These are phyloP conservation scores for Acanthamoeba healyi DNA, from an alignment of 208 protist species.

Conservation along the genomic window DNA sequence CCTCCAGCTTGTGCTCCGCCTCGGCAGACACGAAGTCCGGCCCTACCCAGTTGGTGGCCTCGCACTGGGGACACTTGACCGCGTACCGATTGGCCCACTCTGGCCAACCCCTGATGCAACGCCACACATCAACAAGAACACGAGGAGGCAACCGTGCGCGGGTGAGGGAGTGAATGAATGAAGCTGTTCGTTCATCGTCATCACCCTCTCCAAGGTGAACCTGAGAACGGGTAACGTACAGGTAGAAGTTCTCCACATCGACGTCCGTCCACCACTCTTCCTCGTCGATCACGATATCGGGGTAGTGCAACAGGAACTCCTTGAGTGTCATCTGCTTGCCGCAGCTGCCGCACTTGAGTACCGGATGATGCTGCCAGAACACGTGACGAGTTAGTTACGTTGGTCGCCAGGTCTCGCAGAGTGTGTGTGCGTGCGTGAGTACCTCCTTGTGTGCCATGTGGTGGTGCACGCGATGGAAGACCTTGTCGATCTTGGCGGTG, in stretches of 20 bases:
- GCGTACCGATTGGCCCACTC: conserved; percentile 35
- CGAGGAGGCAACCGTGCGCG: not conserved
- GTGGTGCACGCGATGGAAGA: conserved; percentile 13
- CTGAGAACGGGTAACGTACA: no score
- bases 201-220: no score
- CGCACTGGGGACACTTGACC: not conserved
- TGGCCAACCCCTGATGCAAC: not conserved
- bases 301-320: conserved; percentile 4
- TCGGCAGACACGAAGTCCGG: not conserved
- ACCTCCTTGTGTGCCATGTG: conserved; percentile 43
- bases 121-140: not conserved
- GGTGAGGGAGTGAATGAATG: not conserved
- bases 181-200: no score
- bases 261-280: conserved; percentile 26
- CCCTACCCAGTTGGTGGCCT: conserved; percentile 25
- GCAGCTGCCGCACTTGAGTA: conserved; percentile 13
- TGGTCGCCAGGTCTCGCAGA: not conserved
- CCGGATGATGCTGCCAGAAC: not conserved
- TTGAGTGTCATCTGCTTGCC: conserved; percentile 26
- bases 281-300: not conserved
- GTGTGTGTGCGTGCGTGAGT: not conserved
- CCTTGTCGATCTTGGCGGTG: conserved; percentile 16
- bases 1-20: conserved; percentile 13
- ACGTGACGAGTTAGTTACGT: not conserved
- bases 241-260: conserved; percentile 37